Evolutionary conservation across 208 protist genomes (phyloP).

Genomic region (Crithidia expoeki): DNA sequence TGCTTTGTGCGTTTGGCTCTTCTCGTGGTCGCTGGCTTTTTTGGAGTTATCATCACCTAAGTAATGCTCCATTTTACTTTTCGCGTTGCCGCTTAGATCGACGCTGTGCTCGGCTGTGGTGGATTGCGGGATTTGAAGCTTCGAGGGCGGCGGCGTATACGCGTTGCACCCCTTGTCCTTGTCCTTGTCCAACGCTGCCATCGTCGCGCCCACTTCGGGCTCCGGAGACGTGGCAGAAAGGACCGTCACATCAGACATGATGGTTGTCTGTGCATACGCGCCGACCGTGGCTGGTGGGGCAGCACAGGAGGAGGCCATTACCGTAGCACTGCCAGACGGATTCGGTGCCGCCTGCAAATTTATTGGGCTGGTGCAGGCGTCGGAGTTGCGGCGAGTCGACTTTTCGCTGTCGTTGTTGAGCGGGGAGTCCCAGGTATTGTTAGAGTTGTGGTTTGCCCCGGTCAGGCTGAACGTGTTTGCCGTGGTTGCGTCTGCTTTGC

Average conservation of each 20-base stretch:
- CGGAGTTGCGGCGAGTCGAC: not conserved
- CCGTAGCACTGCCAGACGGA: not conserved
- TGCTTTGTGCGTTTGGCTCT: not conserved
- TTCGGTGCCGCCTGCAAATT: slow-evolving; percentile 4
- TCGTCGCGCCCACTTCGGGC: not conserved
- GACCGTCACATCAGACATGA: not conserved
- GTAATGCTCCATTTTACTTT: not conserved
- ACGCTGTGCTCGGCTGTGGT: slow-evolving; percentile 4
- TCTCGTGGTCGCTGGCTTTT: not conserved
- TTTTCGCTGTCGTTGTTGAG: not conserved
- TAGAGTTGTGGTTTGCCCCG: not conserved
- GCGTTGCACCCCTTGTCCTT: not conserved
- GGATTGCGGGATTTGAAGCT: slow-evolving; percentile 2
- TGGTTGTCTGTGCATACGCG: not conserved
- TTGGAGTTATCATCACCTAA: not conserved
- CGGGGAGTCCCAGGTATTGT: not conserved
- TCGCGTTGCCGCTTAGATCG: not conserved
- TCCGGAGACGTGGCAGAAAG: not conserved
- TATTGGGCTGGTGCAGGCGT: not conserved
- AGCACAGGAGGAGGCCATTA: not conserved
- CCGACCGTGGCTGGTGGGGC: not conserved
- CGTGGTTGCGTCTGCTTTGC: not conserved
- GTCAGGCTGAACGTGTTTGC: slow-evolving; percentile 8
- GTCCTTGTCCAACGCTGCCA: not conserved
- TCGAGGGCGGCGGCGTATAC: not conserved